These are phyloP conservation scores for Phytophthora hybrid DNA, from an alignment of 352 stramenopile species.

Conservation along the genomic window DNA sequence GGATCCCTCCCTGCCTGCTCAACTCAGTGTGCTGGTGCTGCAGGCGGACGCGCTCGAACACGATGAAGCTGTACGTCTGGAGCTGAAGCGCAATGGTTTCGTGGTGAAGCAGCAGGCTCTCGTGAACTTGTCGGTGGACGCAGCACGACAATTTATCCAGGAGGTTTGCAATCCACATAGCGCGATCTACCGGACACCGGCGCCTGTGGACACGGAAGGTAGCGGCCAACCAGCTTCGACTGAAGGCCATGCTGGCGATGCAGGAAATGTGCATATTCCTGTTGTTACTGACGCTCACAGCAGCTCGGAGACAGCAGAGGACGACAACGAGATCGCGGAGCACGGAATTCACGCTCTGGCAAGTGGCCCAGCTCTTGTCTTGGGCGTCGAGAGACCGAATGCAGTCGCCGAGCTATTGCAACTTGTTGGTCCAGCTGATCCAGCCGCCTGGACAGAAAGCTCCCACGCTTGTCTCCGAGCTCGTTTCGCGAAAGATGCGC, in stretches of 20 bases:
- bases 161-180: constrained; percentile 51
- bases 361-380: constrained; percentile 52
- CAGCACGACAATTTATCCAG: constrained; percentile 49
- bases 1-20: constrained; percentile 18
- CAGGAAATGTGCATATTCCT: not conserved
- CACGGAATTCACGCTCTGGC: constrained; percentile 38
- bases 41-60: constrained; percentile 61
- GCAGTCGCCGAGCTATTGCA: constrained; percentile 63
- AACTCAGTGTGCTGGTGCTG: constrained; percentile 64
- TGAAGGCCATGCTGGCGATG: constrained; percentile 1
- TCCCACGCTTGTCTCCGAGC: constrained; percentile 41
- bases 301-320: not conserved
- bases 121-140: constrained; percentile 46
- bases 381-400: constrained; percentile 55
- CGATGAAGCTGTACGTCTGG: constrained; percentile 59
- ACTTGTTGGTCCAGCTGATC: constrained; percentile 51
- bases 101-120: constrained; percentile 56
- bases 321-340: constrained; percentile 33
- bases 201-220: constrained; percentile 12
- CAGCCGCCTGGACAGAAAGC: constrained; percentile 39
- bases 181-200: constrained; percentile 24
- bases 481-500: constrained; percentile 47
- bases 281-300: not conserved
- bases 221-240: constrained; percentile 1
- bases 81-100: constrained; percentile 60